phyloP scores from a whole-genome alignment of 2,329 filamentous ascomycete genomes.

The Hyphodiscus sp. region DNA sequence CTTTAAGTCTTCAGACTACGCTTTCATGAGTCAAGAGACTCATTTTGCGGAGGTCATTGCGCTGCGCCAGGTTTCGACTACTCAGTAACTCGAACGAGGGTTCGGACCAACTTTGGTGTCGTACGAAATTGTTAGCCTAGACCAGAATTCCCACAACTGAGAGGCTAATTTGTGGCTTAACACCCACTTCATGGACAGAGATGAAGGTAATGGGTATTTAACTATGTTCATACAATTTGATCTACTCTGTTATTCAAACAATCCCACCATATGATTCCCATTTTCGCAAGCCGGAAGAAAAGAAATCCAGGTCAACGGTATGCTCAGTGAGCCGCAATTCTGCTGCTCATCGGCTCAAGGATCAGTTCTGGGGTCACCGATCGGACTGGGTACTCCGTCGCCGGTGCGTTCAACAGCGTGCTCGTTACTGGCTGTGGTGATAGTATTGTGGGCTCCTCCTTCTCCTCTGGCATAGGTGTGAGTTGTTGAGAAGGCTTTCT shows the following conservation, averaged over 20 bases:
- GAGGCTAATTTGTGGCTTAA: no score
- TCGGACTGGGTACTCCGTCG: slow-evolving; percentile 47
- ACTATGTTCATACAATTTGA: neutral
- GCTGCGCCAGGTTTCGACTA: no score
- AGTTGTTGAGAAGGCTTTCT: slow-evolving; percentile 14
- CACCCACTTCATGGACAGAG: neutral
- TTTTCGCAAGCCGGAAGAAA: neutral
- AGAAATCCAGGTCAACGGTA: neutral
- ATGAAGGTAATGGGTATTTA: neutral
- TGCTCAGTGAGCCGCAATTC: slow-evolving; percentile 20
- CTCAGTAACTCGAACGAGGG: no score
- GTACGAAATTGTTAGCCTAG: no score
- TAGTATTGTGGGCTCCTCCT: slow-evolving; percentile 38
- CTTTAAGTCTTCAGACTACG: no score
- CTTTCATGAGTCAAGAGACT: no score
- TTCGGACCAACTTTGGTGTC: no score
- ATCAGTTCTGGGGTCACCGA: slow-evolving; percentile 53
- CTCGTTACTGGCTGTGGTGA: slow-evolving; percentile 50
- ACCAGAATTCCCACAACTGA: no score
- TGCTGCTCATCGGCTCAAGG: slow-evolving; percentile 39
- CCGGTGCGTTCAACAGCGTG: slow-evolving; percentile 47
- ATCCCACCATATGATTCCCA: neutral
- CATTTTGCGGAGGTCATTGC: no score
- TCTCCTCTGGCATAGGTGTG: slow-evolving; percentile 16
- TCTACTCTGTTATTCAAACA: neutral